Conservation (phyloP, 805 yeast genomes). For the Danielia oregonensis region DNA sequence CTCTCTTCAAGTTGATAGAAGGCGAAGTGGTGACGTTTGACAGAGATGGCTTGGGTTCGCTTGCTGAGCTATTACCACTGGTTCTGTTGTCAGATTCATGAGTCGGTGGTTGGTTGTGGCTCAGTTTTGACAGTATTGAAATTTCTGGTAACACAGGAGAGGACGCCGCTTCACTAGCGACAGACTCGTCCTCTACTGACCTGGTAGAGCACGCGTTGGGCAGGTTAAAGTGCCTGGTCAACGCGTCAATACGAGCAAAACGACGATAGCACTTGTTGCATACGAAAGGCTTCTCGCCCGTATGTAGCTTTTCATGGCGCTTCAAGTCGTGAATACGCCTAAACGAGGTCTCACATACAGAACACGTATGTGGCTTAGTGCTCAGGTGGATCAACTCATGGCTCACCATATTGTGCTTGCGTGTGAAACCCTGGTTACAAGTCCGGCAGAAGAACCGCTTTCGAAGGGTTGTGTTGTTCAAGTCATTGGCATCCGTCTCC, state of each 20-base stretch:
- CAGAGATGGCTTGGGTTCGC: too few species aligned
- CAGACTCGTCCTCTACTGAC: too few species aligned
- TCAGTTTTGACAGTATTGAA: too few species aligned
- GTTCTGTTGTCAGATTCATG: too few species aligned
- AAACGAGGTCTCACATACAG: slow-evolving; percentile 57
- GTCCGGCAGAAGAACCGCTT: slow-evolving; percentile 49
- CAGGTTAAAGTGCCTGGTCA: slow-evolving; percentile 60
- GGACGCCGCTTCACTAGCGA: too few species aligned
- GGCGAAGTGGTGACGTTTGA: too few species aligned
- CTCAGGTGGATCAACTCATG: slow-evolving; percentile 68
- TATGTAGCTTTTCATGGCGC: slow-evolving; percentile 70
- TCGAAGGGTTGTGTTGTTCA: too few species aligned
- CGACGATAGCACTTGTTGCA: slow-evolving; percentile 59
- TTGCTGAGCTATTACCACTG: too few species aligned
- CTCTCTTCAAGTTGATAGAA: too few species aligned
- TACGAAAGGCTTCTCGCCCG: slow-evolving; percentile 67
- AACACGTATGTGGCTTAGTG: slow-evolving; percentile 60
- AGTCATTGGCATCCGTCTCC: too few species aligned
- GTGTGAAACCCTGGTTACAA: slow-evolving; percentile 62
- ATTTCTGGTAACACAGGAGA: too few species aligned
- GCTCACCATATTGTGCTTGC: slow-evolving; percentile 71
- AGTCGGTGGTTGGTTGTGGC: too few species aligned
- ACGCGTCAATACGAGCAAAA: slow-evolving; percentile 75
- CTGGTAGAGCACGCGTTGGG: slow-evolving; percentile 30
- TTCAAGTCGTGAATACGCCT: slow-evolving; percentile 74